phyloP scores from a whole-genome alignment of 768 basidiomycete genomes.

The Termitomyces titanicus region DNA sequence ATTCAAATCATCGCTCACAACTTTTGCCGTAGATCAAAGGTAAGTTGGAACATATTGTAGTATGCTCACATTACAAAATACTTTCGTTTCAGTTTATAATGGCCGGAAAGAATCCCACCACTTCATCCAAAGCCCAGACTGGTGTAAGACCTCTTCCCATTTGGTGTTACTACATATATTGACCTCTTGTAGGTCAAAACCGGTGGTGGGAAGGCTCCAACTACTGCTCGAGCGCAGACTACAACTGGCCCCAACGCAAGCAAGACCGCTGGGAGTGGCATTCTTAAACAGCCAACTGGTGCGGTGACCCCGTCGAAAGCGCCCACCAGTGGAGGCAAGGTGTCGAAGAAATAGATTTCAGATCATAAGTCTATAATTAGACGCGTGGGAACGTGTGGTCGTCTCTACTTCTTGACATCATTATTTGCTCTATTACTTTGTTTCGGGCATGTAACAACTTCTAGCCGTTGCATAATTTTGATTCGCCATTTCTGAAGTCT shows the following conservation, averaged over 20 bases:
- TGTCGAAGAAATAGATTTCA: conserved; percentile 6
- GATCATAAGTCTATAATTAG: background rate
- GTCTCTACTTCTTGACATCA: background rate
- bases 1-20: background rate
- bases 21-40: background rate
- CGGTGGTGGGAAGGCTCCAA: conserved; percentile 3
- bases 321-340: conserved; percentile 7
- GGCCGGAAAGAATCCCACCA: conserved; percentile 7
- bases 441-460: background rate
- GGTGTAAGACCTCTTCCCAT: background rate
- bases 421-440: background rate
- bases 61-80: background rate
- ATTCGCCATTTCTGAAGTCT: background rate
- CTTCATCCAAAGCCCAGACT: conserved; percentile 6
- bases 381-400: background rate
- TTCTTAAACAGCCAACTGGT: conserved; percentile 6
- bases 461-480: background rate
- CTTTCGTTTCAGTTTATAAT: background rate
- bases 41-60: background rate
- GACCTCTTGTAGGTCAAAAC: conserved; percentile 4
- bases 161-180: too few species aligned
- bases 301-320: conserved; percentile 5
- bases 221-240: conserved; percentile 6
- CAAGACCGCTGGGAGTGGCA: conserved; percentile 3
- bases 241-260: background rate